Percentiles rank a stretch among this genome's conserved stretches.
Evolutionary conservation across 306 rosid genomes (phyloP).

Genomic region (Mimosa bimucronata): DNA sequence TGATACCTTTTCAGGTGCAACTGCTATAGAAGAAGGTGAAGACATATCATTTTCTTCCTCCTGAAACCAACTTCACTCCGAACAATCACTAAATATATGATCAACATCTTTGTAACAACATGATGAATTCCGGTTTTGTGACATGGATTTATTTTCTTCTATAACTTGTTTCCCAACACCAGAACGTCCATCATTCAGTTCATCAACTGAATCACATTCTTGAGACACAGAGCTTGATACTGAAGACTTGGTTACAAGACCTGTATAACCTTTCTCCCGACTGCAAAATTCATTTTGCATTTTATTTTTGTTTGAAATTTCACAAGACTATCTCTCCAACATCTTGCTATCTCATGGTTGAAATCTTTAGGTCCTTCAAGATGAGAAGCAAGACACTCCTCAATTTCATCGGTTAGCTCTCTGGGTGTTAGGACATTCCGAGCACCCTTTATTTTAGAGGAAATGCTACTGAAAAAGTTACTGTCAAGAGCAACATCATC

Average conservation of each 20-base stretch:
- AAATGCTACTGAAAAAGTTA: conserved; percentile 14
- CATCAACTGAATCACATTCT: conserved; percentile 48
- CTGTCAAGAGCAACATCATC: too few species aligned
- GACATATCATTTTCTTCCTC: conserved; percentile 27
- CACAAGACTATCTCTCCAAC: conserved; percentile 35
- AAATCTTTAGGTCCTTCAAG: conserved; percentile 45
- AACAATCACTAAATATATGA: conserved; percentile 33
- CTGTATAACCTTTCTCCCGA: conserved; percentile 43
- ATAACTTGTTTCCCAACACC: conserved; percentile 38
- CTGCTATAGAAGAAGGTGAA: conserved; percentile 40
- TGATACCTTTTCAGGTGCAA: conserved; percentile 48
- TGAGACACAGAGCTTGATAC: conserved; percentile 39
- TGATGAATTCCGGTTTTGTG: conserved; percentile 38
- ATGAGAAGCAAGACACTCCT: conserved; percentile 39
- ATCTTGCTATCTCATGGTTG: conserved; percentile 37
- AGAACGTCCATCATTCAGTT: conserved; percentile 42
- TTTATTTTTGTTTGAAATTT: conserved; percentile 46
- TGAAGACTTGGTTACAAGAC: conserved; percentile 42
- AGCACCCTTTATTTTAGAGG: conserved; percentile 38
- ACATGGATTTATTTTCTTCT: conserved; percentile 36
- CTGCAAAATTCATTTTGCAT: conserved; percentile 24
- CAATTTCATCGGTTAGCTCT: conserved; percentile 46
- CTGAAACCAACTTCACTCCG: conserved; percentile 37
- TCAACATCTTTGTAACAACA: conserved; percentile 37
- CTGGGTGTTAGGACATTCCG: background rate